Base-by-base conservation (phyloP, 148 eudicot genomes). In the Fagopyrum homotropicum region DNA sequence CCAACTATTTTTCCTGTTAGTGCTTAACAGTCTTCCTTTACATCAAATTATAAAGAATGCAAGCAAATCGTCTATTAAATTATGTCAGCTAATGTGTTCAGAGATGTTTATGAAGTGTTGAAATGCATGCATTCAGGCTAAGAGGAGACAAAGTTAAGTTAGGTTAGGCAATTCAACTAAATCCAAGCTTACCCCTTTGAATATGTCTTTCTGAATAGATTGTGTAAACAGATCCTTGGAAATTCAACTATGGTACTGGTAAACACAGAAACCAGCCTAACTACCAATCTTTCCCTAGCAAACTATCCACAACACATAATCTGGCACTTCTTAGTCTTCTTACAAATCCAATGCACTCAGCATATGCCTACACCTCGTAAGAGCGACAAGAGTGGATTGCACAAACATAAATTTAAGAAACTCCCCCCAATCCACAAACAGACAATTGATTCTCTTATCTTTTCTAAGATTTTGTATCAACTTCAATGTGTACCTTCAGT, bases 11-110 rank as follows among this genome's bases (percentile, higher is more conserved):
- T 49, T 49, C 52, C 7, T 63, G 9, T 29, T 11, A 26, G 4
- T 63, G n/a, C 45, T 63, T 63, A 63, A 40, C 17, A 66, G 68
- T 29, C 68, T 61, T 35, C 71, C 45, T 66, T 19, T 43, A 40
- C n/a, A 66, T 35, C 47, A 35, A 35, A 35, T 35, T 35, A 35
- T 0, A 0, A 35, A 35, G 40, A 66, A 66, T 40, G 29, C 9
- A 8, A 66, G 17, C 47, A 66, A 29, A 61, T 30, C 5, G 4
- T 11, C 69, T 30, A 29, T 9, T 15, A 4, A 35, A 29, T 30
- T 29, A 63, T 63, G 44, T 7, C 6, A 63, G 3, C 40, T 35
- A 35, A 1, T 35, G 40, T 35, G 40, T 35, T 35, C 40, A 35
- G 40, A 35, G 1, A 35, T 35, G 40, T 35, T 35, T 1, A 0